A percentile compares a stretch with the other conserved stretches of the same genome.
Evolutionary conservation across 2,329 filamentous ascomycete genomes (phyloP).

Genomic region (Curvularia hawaiiensis): DNA sequence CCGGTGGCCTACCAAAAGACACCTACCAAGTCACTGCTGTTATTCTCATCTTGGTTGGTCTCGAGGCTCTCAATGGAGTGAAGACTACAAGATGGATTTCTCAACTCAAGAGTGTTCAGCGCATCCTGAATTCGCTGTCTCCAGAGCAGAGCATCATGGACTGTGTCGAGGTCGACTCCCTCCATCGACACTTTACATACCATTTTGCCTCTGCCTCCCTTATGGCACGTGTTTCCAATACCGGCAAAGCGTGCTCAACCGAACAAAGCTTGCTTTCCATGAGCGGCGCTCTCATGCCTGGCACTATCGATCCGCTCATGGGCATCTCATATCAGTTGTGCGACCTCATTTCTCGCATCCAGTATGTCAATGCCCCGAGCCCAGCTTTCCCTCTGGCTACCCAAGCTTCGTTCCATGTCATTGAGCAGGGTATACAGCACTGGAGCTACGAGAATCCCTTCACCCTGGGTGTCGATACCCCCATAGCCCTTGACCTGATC

Average conservation of each 20-base stretch:
- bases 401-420: slow-evolving; percentile 40
- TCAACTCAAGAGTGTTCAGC: slow-evolving; percentile 42
- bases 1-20: slow-evolving; percentile 33
- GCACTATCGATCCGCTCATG: slow-evolving; percentile 45
- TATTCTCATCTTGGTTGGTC: slow-evolving; percentile 41
- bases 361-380: slow-evolving; percentile 39
- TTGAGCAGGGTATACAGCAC: slow-evolving; percentile 38
- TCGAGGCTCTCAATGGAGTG: slow-evolving; percentile 44
- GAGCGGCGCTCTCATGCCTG: slow-evolving; percentile 24
- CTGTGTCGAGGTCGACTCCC: slow-evolving; percentile 41
- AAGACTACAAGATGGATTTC: slow-evolving; percentile 44
- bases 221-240: slow-evolving; percentile 37
- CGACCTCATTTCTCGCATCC: slow-evolving; percentile 41
- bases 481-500: slow-evolving; percentile 42
- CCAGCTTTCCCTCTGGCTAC: slow-evolving; percentile 42
- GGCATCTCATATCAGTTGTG: slow-evolving; percentile 44
- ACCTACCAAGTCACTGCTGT: slow-evolving; percentile 43
- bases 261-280: slow-evolving; percentile 30
- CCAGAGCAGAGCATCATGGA: slow-evolving; percentile 31
- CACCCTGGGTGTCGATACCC: slow-evolving; percentile 34
- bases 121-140: slow-evolving; percentile 35
- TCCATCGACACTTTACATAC: slow-evolving; percentile 46
- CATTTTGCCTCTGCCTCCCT: slow-evolving; percentile 45
- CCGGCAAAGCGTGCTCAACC: slow-evolving; percentile 16
- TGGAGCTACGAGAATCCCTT: slow-evolving; percentile 45